Conservation (phyloP, 192 early-diverging fungal species). For the Backusella westeae region DNA sequence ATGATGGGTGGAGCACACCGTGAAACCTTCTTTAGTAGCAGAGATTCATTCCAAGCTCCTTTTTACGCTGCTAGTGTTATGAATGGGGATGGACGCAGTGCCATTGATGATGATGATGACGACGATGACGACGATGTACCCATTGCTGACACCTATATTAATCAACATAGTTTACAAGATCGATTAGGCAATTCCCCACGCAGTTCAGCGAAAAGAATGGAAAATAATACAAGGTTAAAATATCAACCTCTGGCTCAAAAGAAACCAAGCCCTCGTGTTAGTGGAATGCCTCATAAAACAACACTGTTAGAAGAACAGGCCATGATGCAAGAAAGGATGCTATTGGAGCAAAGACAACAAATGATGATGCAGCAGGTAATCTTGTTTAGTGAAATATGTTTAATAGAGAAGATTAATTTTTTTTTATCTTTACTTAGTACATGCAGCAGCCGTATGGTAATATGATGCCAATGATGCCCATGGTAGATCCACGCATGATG, state of each 20-base stretch:
- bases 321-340: neutral
- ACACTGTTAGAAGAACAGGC: neutral
- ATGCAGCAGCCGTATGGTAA: neutral
- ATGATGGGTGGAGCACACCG: neutral
- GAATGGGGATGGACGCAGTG: neutral
- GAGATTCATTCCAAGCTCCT: neutral
- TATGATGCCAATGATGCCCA: constrained; percentile 12
- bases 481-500: constrained; percentile 14
- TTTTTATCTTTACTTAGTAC: neutral
- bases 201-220: neutral
- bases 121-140: constrained; percentile 11
- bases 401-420: neutral
- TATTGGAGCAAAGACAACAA: constrained; percentile 12
- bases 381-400: neutral
- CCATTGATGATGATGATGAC: neutral
- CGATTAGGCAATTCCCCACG: neutral
- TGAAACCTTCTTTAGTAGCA: neutral
- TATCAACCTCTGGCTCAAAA: neutral
- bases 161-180: neutral
- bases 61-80: neutral
- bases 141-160: neutral
- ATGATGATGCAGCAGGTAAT: constrained; percentile 13
- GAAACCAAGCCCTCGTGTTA: neutral
- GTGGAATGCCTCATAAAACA: neutral
- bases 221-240: neutral